Percentiles rank a stretch among this genome's conserved stretches.
phyloP scores from a whole-genome alignment of 768 basidiomycete genomes.

The Lentinula guzmanii region DNA sequence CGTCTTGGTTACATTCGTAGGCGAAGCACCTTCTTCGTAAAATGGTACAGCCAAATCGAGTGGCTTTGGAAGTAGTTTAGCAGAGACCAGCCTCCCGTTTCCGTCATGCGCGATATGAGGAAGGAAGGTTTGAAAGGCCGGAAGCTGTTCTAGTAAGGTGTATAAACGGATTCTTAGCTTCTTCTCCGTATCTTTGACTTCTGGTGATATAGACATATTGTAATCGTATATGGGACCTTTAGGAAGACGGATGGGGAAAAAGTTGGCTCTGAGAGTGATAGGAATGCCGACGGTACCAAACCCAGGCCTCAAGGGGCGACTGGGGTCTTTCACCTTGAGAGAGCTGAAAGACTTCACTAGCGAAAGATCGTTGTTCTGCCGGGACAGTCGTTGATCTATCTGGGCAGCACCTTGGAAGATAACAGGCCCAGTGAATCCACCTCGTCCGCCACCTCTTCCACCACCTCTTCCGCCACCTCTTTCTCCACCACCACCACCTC shows the following conservation, averaged over 20 bases:
- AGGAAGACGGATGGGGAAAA: slow-evolving; percentile 48
- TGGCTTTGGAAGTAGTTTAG: slow-evolving; percentile 38
- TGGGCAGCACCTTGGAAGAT: slow-evolving; percentile 34
- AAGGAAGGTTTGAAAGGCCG: slow-evolving; percentile 26
- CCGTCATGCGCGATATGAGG: slow-evolving; percentile 48
- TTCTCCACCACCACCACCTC: slow-evolving; percentile 17
- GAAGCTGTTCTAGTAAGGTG: slow-evolving; percentile 41
- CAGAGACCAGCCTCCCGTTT: slow-evolving; percentile 40
- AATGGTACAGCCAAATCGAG: slow-evolving; percentile 33
- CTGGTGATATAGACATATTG: slow-evolving; percentile 41
- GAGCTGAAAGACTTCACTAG: slow-evolving; percentile 34
- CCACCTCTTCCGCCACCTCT: slow-evolving; percentile 16
- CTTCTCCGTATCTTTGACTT: slow-evolving; percentile 30
- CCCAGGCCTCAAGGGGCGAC: slow-evolving; percentile 48
- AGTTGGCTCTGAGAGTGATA: slow-evolving; percentile 54
- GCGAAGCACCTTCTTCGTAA: slow-evolving; percentile 34
- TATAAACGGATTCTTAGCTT: slow-evolving; percentile 47
- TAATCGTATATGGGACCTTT: slow-evolving; percentile 52
- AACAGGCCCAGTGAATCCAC: slow-evolving; percentile 19
- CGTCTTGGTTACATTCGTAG: slow-evolving; percentile 27
- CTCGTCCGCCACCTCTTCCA: slow-evolving; percentile 9
- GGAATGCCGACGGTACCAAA: slow-evolving; percentile 45
- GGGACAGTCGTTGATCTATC: slow-evolving; percentile 29
- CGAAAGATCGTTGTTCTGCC: slow-evolving; percentile 21
- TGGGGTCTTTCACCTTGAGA: slow-evolving; percentile 20